phyloP scores from a whole-genome alignment of 2,329 filamentous ascomycete species.

The Xylaria sp. region DNA sequence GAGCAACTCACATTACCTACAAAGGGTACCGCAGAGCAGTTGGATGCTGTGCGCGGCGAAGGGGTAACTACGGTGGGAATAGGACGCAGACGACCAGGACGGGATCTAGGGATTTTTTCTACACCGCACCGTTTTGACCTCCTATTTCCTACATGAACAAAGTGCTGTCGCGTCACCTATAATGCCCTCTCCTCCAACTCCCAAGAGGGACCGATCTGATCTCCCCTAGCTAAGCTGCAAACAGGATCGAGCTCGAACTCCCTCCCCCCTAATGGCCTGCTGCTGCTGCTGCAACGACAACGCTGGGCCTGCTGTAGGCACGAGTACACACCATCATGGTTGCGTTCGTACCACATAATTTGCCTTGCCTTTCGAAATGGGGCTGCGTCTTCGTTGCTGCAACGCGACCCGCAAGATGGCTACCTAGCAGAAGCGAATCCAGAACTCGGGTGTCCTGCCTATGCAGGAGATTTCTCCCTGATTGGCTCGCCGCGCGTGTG shows the following conservation, averaged over 20 bases:
- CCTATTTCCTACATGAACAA: neutral
- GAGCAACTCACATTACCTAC: conserved; percentile 1
- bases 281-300: neutral
- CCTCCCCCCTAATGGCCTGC: no score
- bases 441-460: neutral
- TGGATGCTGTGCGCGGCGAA: conserved; percentile 2
- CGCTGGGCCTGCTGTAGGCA: neutral
- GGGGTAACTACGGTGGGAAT: neutral
- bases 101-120: neutral
- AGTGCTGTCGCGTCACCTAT: neutral
- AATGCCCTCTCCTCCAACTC: neutral
- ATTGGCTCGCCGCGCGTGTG: neutral
- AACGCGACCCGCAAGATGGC: neutral
- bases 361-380: neutral
- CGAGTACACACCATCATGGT: conserved; percentile 1
- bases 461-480: neutral
- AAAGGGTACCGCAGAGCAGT: neutral
- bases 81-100: neutral
- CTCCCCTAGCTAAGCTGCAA: neutral
- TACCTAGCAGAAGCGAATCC: neutral
- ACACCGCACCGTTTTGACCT: neutral
- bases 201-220: neutral
- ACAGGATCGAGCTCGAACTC: neutral
- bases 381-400: conserved; percentile 2
- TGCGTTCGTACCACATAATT: conserved; percentile 8